Percentiles rank a stretch among this genome's conserved stretches.
Evolutionary conservation across 2,329 filamentous ascomycete species (phyloP).

Genomic region (Botrytis fabae): DNA sequence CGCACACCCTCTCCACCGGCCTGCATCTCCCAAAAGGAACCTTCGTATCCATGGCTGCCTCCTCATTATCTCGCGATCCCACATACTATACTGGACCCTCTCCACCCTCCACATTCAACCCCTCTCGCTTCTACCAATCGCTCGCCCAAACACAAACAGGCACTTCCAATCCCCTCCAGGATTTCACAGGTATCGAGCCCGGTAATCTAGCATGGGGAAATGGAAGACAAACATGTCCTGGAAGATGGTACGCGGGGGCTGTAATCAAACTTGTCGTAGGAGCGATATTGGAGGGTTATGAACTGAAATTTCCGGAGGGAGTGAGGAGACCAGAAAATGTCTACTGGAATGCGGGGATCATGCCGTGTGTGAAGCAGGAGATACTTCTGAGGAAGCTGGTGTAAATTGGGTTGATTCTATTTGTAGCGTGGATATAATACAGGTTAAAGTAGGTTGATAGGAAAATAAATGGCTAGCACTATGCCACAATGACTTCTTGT

Average conservation of each 20-base stretch:
- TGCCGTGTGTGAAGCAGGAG: neutral
- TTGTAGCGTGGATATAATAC: neutral
- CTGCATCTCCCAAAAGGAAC: constrained; percentile 38
- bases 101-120: constrained; percentile 31
- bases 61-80: constrained; percentile 18
- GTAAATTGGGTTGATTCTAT: neutral
- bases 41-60: constrained; percentile 32
- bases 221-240: constrained; percentile 18
- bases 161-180: neutral
- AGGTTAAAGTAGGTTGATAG: too few relatives aligned
- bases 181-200: constrained; percentile 13
- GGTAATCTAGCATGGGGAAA: constrained; percentile 25
- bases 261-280: constrained; percentile 27
- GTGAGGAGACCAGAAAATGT: neutral
- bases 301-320: constrained; percentile 24
- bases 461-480: too few relatives aligned
- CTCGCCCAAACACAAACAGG: neutral
- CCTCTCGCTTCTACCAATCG: constrained; percentile 33
- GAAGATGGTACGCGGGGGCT: constrained; percentile 5
- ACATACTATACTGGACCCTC: neutral
- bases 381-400: constrained; percentile 5
- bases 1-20: constrained; percentile 40
- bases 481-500: too few relatives aligned
- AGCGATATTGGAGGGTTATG: constrained; percentile 39
- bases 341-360: neutral